A percentile compares a stretch with the other conserved stretches of the same genome.
phyloP scores from a whole-genome alignment of 192 early-diverging fungal genomes.

The Backusella macrospora region DNA sequence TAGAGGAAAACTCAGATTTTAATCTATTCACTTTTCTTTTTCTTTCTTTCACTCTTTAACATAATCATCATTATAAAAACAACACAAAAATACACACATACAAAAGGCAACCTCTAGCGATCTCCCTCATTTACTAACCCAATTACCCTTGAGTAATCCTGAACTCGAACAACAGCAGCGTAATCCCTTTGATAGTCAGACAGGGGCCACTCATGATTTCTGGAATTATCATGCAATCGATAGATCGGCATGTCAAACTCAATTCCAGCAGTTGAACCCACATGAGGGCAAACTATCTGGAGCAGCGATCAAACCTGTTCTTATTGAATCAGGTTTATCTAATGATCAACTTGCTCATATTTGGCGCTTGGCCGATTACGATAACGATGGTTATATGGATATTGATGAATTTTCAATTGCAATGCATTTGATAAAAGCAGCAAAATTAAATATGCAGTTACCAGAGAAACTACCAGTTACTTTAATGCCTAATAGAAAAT shows the following conservation, averaged over 20 bases:
- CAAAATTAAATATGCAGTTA: constrained; percentile 37
- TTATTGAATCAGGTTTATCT: constrained; percentile 59
- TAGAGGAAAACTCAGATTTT: constrained; percentile 33
- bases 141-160: constrained; percentile 42
- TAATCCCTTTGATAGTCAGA: constrained; percentile 40
- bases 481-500: constrained; percentile 30
- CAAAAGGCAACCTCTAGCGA: constrained; percentile 45
- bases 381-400: constrained; percentile 65
- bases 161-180: constrained; percentile 41
- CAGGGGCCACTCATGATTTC: constrained; percentile 20
- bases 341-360: constrained; percentile 57
- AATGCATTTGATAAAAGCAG: constrained; percentile 55
- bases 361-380: constrained; percentile 65
- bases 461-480: constrained; percentile 36
- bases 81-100: constrained; percentile 21
- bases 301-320: constrained; percentile 35
- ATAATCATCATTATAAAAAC: too few relatives aligned
- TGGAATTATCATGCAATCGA: constrained; percentile 42
- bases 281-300: constrained; percentile 46
- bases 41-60: too few relatives aligned
- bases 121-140: constrained; percentile 45
- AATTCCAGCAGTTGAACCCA: constrained; percentile 41
- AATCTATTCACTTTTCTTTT: neutral
- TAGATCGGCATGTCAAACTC: constrained; percentile 33
- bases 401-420: constrained; percentile 71